Evolutionary conservation across 106 monocot species (phyloP).

Genomic region (Allium cepa): DNA sequence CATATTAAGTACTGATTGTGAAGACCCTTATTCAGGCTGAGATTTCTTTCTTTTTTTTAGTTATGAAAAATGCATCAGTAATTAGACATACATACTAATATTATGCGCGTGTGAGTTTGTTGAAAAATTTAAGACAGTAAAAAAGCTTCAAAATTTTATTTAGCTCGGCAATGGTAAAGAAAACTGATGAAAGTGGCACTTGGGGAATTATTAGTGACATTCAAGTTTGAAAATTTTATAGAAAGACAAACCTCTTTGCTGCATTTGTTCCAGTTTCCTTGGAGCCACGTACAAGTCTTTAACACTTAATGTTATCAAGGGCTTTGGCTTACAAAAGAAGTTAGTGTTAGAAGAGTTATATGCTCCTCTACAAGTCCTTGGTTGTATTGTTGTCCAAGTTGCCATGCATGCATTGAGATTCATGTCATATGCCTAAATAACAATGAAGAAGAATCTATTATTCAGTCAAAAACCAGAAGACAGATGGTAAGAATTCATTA

Average conservation of each 20-base stretch:
- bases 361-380: slow-evolving; percentile 4
- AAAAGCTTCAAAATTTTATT: no score
- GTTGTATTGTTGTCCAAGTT: slow-evolving; percentile 24
- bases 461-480: slow-evolving; percentile 6
- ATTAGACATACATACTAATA: no score
- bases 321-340: not conserved
- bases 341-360: slow-evolving; percentile 1
- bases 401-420: slow-evolving; percentile 40
- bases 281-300: slow-evolving; percentile 10
- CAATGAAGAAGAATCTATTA: not conserved
- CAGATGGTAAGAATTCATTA: slow-evolving; percentile 27
- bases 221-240: no score
- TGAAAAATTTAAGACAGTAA: no score
- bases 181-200: no score
- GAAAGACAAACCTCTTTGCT: slow-evolving; percentile 14
- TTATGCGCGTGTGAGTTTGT: no score
- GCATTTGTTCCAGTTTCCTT: not conserved
- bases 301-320: not conserved
- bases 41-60: no score
- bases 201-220: no score
- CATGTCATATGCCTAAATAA: slow-evolving; percentile 21
- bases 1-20: no score
- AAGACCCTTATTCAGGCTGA: no score
- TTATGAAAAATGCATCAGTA: no score
- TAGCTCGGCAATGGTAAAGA: no score